Evolutionary conservation across 805 yeast genomes (phyloP).

Genomic region (Komagataella ulmi): DNA sequence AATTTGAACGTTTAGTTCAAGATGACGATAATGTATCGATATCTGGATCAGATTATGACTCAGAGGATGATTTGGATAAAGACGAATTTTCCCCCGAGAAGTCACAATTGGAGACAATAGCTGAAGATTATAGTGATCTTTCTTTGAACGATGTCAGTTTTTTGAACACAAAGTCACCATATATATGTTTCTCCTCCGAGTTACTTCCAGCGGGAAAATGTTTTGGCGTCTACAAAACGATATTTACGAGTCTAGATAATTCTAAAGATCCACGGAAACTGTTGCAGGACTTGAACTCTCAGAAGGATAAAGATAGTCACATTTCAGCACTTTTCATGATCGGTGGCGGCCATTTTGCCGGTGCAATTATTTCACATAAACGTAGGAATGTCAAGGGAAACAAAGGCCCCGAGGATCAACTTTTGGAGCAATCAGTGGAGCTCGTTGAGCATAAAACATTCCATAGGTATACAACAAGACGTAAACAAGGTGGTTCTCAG

Average conservation of each 20-base stretch:
- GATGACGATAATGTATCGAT: conserved; percentile 36
- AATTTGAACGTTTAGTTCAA: conserved; percentile 43
- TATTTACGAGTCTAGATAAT: conserved; percentile 32
- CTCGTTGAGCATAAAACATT: conserved; percentile 70
- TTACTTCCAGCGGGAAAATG: conserved; percentile 30
- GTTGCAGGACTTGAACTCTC: conserved; percentile 23
- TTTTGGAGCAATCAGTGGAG: conserved; percentile 50
- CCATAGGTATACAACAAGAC: conserved; percentile 90
- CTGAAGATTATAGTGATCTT: conserved; percentile 8
- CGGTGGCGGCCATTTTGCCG: conserved; percentile 98
- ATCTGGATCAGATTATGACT: conserved; percentile 40
- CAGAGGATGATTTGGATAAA: conserved; percentile 8
- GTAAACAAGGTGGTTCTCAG: conserved; percentile 97
- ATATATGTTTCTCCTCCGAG: conserved; percentile 39
- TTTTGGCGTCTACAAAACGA: conserved; percentile 55
- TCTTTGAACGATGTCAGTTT: conserved; percentile 26
- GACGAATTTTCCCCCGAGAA: conserved; percentile 10
- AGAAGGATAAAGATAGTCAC: conserved; percentile 7
- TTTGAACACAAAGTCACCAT: conserved; percentile 61
- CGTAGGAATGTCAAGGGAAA: conserved; percentile 45
- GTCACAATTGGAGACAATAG: not conserved
- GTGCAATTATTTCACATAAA: conserved; percentile 74
- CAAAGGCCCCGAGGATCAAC: conserved; percentile 29
- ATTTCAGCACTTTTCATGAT: conserved; percentile 77
- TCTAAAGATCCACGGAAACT: conserved; percentile 32